Evolutionary conservation across 495 filamentous ascomycete genomes (phyloP), one percentile per base, ranked within the genome.

Genomic region (Hypoxylon rickii): DNA sequence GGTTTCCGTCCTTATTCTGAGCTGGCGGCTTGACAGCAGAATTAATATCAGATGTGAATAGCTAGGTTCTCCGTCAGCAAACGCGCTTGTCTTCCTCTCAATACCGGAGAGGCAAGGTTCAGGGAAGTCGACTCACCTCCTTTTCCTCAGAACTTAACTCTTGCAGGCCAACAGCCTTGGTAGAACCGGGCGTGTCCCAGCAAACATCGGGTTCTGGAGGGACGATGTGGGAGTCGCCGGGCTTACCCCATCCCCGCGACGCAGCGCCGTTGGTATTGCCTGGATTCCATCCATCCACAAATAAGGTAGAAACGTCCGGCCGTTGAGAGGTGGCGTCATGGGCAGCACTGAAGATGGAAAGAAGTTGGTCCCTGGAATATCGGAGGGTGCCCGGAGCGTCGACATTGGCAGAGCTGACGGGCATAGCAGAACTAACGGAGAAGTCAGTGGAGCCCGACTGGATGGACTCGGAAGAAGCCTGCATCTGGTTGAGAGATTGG

Each of bases 1-100:
- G 73, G 32, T 73, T 76, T 33, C 77, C 82, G 38, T 95, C 90
- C 64, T 96, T 92, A 57, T 79, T 83, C 60, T 87, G 88, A 34
- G 83, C 83, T 5, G 89, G 90, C 11, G 89, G 88, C 71, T 97
- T 97, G 36, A 97, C 75, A 17, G 90, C 86, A 11, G 94, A 97
- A 68, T 97, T 98, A 61, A 98, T 89, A 40, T 93, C 92, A 34
- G 80, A 79, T 22, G 86, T 73, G 71, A 97, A 96, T 44, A 88
- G 74, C 84, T 62, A 46, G 19, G 26, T 29, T 24, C 22, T 31
- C n/a, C 21, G 31, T 51, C 42, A 51, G 57, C 34, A 16, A 33
- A 32, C 8, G 22, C 8, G 16, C 11, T 18, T 40, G 22, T 37
- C 31, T 21, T 15, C 36, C 13, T 47, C 13, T 17, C 10, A 17